Percentiles rank a stretch among this genome's conserved stretches.
Conservation (phyloP, 768 basidiomycete genomes). For the Omphalotus guepiniiformis region DNA sequence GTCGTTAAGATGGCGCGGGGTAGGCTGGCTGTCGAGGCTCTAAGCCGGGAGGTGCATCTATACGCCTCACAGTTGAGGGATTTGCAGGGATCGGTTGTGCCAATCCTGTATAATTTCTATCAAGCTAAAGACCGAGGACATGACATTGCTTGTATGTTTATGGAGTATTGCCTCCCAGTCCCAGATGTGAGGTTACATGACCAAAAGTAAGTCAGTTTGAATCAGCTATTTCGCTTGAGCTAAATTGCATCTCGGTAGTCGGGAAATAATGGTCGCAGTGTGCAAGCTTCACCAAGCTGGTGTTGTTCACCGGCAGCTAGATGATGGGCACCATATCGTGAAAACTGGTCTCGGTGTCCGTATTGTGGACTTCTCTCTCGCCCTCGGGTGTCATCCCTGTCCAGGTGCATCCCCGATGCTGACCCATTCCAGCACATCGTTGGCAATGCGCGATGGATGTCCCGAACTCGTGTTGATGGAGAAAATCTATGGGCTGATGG, state of each 20-base stretch:
- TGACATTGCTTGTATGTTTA: slow-evolving; percentile 28
- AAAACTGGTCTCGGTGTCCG: slow-evolving; percentile 24
- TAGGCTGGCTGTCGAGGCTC: slow-evolving; percentile 16
- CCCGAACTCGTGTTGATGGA: slow-evolving; percentile 18
- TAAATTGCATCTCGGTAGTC: too few species aligned
- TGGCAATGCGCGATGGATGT: slow-evolving; percentile 13
- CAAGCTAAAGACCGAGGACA: slow-evolving; percentile 21
- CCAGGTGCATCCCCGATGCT: slow-evolving; percentile 14
- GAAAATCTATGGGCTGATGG: neutral
- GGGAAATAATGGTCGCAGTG: slow-evolving; percentile 26
- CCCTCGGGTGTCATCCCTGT: slow-evolving; percentile 27
- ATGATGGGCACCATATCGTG: slow-evolving; percentile 28
- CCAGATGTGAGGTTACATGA: slow-evolving; percentile 13
- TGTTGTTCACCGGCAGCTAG: slow-evolving; percentile 30
- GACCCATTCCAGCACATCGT: neutral
- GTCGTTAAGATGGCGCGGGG: slow-evolving; percentile 32
- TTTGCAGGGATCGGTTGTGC: slow-evolving; percentile 36
- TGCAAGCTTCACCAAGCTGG: slow-evolving; percentile 34
- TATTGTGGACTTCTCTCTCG: slow-evolving; percentile 33
- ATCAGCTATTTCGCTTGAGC: too few species aligned
- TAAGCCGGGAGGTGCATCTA: slow-evolving; percentile 29
- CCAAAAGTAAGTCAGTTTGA: slow-evolving; percentile 19
- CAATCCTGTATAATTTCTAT: slow-evolving; percentile 34
- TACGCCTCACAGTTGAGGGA: slow-evolving; percentile 27
- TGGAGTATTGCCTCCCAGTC: slow-evolving; percentile 32